Evolutionary conservation across 495 filamentous ascomycete species (phyloP), one percentile per base, ranked within the genome.

Genomic region (Lichenothelia convexa): DNA sequence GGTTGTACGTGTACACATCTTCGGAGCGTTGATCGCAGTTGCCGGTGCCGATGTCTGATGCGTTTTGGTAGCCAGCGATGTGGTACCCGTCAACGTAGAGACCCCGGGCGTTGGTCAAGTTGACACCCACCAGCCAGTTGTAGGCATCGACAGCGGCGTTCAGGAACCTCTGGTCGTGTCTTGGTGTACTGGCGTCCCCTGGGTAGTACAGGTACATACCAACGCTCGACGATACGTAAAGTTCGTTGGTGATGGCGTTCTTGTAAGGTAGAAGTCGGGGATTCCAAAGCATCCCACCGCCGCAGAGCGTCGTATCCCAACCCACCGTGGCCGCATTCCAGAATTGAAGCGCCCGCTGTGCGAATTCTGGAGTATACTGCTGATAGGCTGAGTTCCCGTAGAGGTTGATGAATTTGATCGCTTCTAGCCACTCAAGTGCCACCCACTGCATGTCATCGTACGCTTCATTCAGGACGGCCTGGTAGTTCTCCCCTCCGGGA

Each of bases 371-470:
- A n/a, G 66, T 65, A 61, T 84, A 93, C 45, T 80, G 65, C 4
- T 59, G 64, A n/a, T n/a, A n/a, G n/a, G n/a, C n/a, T n/a, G n/a
- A n/a, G n/a, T n/a, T n/a, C 1, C 79, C 87, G 51, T 89, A 73
- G 23, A 66, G 45, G 22, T 74, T 53, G 31, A 85, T 69, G 49
- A 89, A 81, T 45, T 82, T 73, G 46, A 82, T 72, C 32, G 67
- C 69, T 50, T 91, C 80, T 40, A 94, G 64, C 87, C 87, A 95
- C 36, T 77, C 80, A 30, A 95, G 62, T 1, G 93, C 87, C 8
- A 95, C 84, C 89, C 89, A 97, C 16, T 93, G 68, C 66, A 94
- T 94, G 51, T 97, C 89, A 53, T 97, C 89, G 50, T 76, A 93
- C 1, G 87, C 89, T 49, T 95, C 70, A 23, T 67, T 70, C 15